phyloP scores from a whole-genome alignment of 78 protist species.

The Cavenderia fasciculata region DNA sequence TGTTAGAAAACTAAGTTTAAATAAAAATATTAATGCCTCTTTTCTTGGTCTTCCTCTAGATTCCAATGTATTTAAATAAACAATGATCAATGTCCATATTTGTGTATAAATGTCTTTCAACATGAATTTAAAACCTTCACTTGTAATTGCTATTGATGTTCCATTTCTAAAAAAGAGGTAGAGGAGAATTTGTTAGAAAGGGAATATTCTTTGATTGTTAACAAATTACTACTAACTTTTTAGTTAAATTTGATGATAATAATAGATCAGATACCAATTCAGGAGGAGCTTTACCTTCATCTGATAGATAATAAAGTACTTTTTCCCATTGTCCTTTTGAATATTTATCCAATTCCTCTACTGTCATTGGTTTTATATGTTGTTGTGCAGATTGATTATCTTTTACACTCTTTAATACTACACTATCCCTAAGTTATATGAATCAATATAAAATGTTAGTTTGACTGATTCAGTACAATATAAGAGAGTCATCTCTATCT shows the following conservation, averaged over 20 bases:
- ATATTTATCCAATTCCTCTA: constrained; percentile 32
- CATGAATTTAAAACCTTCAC: constrained; percentile 51
- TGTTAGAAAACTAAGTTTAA: constrained; percentile 10
- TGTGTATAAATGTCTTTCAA: constrained; percentile 54
- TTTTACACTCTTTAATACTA: not conserved
- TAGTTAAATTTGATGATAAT: constrained; percentile 22
- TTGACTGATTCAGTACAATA: not conserved
- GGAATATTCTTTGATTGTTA: not conserved
- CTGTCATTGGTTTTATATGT: not conserved
- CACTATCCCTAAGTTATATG: constrained; percentile 1
- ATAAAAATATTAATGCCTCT: constrained; percentile 5
- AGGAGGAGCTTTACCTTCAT: constrained; percentile 12
- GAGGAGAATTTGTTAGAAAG: not conserved
- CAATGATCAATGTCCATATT: constrained; percentile 54
- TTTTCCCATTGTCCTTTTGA: constrained; percentile 68
- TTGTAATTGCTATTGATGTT: constrained; percentile 27
- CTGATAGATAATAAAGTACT: constrained; percentile 56
- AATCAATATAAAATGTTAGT: not conserved
- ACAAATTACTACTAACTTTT: not conserved
- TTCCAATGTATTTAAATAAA: constrained; percentile 26
- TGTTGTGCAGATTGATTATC: not conserved
- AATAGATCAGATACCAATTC: constrained; percentile 37
- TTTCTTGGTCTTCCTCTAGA: not conserved
- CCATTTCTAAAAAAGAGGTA: not conserved
- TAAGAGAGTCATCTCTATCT: too few species aligned